Base-by-base conservation (phyloP, 2,329 filamentous ascomycete species). In the Colletotrichum sp. region DNA sequence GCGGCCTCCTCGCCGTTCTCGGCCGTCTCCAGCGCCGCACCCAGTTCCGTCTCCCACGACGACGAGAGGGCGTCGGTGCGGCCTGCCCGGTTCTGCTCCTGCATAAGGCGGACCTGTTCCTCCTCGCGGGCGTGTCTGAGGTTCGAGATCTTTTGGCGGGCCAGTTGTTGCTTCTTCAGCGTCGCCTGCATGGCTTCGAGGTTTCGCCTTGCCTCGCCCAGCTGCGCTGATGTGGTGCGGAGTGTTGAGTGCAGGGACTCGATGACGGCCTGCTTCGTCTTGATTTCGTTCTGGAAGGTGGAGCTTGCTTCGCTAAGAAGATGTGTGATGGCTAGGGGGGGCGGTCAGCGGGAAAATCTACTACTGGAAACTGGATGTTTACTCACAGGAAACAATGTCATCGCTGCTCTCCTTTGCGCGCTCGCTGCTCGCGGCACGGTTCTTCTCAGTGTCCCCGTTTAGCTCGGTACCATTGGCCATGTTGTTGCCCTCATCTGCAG, bases 171-270 rank as follows among this genome's bases (percentile, higher is more conserved):
- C 86, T 84, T 92, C 86, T 84, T 93, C 28, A 92, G 88, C 48
- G 91, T 92, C 7, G 90, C 88, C 75, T 94, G 93, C 13, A 97
- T 86, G 10, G 91, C 89, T 75, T 97, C 94, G 5, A 98, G 87
- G 26, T 89, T 91, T 71, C 93, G 93, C 70, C 95, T 92, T 70
- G 96, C 94, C 70, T 96, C 94, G 78, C 94, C 93, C 36, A 98
- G 91, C 76, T 94, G 92, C 24, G 93, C 90, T 2, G 96, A 97
- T 3, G 95, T 93, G 72, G 95, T 93, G 65, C 95, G 94, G 67
- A 99, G 93, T 30, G 94, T 93, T 56, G 91, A 88, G 83, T 98
- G 96, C 43, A 97, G 92, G 18, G 92, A 89, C 81, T 98, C 96
- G 70, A 98, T 93, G 34, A 93, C 91, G 66, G 93, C 90, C 85